These are phyloP conservation scores for Mycena haematopus DNA, from an alignment of 768 basidiomycete species.

Conservation along the genomic window DNA sequence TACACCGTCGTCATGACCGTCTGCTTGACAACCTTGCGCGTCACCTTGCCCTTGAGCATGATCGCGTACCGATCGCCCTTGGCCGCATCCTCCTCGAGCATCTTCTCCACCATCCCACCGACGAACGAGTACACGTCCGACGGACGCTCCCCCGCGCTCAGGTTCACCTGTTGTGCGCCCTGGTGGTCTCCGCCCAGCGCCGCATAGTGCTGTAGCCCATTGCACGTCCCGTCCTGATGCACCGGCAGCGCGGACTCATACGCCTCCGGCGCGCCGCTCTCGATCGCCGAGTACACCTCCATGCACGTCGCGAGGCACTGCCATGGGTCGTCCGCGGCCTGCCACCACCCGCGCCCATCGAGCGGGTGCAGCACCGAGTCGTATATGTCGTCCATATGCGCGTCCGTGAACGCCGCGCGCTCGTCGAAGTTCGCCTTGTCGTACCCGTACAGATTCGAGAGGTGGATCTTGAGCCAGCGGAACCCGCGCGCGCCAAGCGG, in stretches of 20 bases:
- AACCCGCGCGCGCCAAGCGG: conserved; percentile 85
- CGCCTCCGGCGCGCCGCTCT: conserved; percentile 69
- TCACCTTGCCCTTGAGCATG: conserved; percentile 76
- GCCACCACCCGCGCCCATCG: conserved; percentile 85
- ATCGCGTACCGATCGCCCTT: conserved; percentile 60
- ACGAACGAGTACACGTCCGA: conserved; percentile 96
- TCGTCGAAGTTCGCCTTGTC: conserved; percentile 96
- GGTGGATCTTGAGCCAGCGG: conserved; percentile 94
- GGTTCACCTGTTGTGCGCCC: conserved; percentile 93
- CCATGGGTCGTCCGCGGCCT: conserved; percentile 93
- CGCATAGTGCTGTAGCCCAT: conserved; percentile 98
- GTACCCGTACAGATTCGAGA: conserved; percentile 91
- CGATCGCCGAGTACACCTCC: conserved; percentile 83
- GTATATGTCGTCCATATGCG: conserved; percentile 76
- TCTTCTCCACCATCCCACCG: conserved; percentile 80
- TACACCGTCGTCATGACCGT: conserved; percentile 99
- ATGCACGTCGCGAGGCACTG: conserved; percentile 94
- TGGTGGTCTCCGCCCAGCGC: conserved; percentile 91
- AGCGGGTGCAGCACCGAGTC: conserved; percentile 86
- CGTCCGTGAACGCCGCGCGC: conserved; percentile 78
- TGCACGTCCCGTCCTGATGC: conserved; percentile 98
- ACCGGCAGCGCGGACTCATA: conserved; percentile 79
- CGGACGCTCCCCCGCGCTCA: conserved; percentile 82
- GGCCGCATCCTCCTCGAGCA: conserved; percentile 61
- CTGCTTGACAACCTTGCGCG: conserved; percentile 97